Evolutionary conservation across 306 rosid species (phyloP).

Genomic region (Rosa multiflora): DNA sequence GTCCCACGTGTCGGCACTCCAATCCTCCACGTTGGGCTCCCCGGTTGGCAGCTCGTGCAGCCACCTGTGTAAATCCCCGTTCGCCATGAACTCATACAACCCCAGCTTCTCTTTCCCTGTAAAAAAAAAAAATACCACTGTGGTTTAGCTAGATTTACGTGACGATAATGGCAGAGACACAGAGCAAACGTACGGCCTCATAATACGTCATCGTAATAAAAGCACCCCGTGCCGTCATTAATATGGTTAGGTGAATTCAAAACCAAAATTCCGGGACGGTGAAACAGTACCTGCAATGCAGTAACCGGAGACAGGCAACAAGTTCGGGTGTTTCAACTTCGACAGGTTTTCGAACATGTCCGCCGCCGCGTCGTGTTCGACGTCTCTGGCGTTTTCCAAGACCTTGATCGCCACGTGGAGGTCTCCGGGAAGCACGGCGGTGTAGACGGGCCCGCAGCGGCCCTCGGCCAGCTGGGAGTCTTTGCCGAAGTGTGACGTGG

Average conservation of each 20-base stretch:
- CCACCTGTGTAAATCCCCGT: slow-evolving; percentile 92
- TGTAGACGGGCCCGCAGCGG: slow-evolving; percentile 90
- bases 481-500: slow-evolving; percentile 94
- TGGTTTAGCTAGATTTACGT: slow-evolving; percentile 25
- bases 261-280: neutral
- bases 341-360: slow-evolving; percentile 57
- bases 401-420: slow-evolving; percentile 96
- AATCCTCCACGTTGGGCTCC: slow-evolving; percentile 86
- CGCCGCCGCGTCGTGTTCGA: slow-evolving; percentile 57
- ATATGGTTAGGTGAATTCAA: slow-evolving; percentile 25
- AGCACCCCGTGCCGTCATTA: slow-evolving; percentile 47
- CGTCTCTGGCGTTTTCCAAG: slow-evolving; percentile 65
- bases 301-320: slow-evolving; percentile 85
- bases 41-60: slow-evolving; percentile 89
- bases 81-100: slow-evolving; percentile 79
- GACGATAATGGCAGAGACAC: slow-evolving; percentile 22
- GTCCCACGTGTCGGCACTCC: slow-evolving; percentile 95
- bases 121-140: neutral
- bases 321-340: slow-evolving; percentile 70
- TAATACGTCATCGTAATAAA: neutral
- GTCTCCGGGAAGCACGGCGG: slow-evolving; percentile 81
- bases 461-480: slow-evolving; percentile 92
- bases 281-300: slow-evolving; percentile 79
- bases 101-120: slow-evolving; percentile 87
- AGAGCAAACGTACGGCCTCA: slow-evolving; percentile 24